phyloP scores from a whole-genome alignment of 495 filamentous ascomycete species.

The Lindgomyces ingoldianus region DNA sequence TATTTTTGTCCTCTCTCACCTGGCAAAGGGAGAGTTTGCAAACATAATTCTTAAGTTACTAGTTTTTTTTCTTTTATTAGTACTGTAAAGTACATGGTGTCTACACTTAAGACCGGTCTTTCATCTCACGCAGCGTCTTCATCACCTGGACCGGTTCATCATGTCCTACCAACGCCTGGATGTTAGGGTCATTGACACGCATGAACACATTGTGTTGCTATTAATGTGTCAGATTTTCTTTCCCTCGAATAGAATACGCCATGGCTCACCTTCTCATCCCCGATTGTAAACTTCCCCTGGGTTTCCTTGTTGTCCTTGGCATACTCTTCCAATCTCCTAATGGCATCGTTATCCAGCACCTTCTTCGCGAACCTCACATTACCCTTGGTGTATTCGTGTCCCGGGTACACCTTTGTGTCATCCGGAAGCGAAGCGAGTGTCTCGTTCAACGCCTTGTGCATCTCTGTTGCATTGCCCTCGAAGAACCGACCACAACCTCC shows the following conservation, averaged over 20 bases:
- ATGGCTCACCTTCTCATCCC: slow-evolving; percentile 82
- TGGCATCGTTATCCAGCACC: slow-evolving; percentile 66
- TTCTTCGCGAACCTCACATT: slow-evolving; percentile 85
- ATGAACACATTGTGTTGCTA: slow-evolving; percentile 98
- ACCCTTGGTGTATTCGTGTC: slow-evolving; percentile 94
- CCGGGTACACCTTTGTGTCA: slow-evolving; percentile 91
- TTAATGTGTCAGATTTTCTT: slow-evolving; percentile 3
- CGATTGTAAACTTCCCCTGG: slow-evolving; percentile 95
- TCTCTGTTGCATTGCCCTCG: slow-evolving; percentile 84
- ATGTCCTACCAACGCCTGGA: slow-evolving; percentile 82
- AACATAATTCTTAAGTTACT: too few species aligned
- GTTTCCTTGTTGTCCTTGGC: slow-evolving; percentile 80
- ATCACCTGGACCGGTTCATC: slow-evolving; percentile 85
- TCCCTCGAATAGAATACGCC: background rate
- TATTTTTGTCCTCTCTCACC: too few species aligned
- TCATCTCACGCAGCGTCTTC: slow-evolving; percentile 84
- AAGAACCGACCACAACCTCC: slow-evolving; percentile 92
- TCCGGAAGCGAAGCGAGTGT: slow-evolving; percentile 79
- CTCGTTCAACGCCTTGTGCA: slow-evolving; percentile 89
- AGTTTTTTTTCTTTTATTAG: too few species aligned
- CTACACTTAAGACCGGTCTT: slow-evolving; percentile 57
- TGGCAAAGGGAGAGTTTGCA: too few species aligned
- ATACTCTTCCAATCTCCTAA: slow-evolving; percentile 75
- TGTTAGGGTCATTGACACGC: slow-evolving; percentile 77
- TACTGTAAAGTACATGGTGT: too few species aligned